Evolutionary conservation across 2,329 filamentous ascomycete species (phyloP).

Genomic region (Cercospora sesami): DNA sequence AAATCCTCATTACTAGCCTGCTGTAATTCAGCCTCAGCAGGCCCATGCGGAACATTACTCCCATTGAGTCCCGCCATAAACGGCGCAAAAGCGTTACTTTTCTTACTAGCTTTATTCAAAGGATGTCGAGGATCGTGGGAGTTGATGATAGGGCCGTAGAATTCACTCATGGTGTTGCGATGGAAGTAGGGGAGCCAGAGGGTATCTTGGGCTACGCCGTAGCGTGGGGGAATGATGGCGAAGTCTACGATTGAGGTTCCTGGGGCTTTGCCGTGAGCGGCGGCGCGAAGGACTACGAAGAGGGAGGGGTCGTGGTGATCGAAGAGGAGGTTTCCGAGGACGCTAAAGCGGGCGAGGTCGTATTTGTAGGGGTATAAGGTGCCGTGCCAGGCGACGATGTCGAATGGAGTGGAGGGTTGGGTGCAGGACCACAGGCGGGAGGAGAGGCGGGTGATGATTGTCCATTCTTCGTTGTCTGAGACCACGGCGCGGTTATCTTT

Average conservation of each 20-base stretch:
- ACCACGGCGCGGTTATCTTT: conserved; percentile 8
- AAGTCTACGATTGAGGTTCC: conserved; percentile 64
- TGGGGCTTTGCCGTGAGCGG: conserved; percentile 47
- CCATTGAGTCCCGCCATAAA: conserved; percentile 23
- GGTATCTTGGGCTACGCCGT: conserved; percentile 66
- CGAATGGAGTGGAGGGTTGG: conserved; percentile 65
- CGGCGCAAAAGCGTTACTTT: conserved; percentile 13
- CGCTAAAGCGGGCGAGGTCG: conserved; percentile 58
- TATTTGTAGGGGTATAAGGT: conserved; percentile 61
- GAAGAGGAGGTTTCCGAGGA: conserved; percentile 55
- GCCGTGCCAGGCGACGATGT: conserved; percentile 69
- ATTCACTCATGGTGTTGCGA: conserved; percentile 64
- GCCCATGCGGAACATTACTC: conserved; percentile 19
- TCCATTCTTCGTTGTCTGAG: conserved; percentile 16
- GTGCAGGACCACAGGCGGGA: conserved; percentile 21
- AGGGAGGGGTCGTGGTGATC: conserved; percentile 67
- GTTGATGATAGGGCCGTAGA: conserved; percentile 59
- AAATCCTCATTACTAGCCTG: conserved; percentile 16
- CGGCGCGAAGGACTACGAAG: conserved; percentile 64
- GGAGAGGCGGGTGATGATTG: conserved; percentile 14
- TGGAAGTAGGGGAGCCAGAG: conserved; percentile 73
- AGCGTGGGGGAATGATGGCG: conserved; percentile 68
- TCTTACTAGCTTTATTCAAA: conserved; percentile 16
- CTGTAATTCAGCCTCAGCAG: conserved; percentile 21
- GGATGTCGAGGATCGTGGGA: conserved; percentile 55